A percentile compares a stretch with the other conserved stretches of the same genome.
These are phyloP conservation scores for Tolypocladium guangdongense DNA, from an alignment of 2,329 filamentous ascomycete species.

Conservation along the genomic window DNA sequence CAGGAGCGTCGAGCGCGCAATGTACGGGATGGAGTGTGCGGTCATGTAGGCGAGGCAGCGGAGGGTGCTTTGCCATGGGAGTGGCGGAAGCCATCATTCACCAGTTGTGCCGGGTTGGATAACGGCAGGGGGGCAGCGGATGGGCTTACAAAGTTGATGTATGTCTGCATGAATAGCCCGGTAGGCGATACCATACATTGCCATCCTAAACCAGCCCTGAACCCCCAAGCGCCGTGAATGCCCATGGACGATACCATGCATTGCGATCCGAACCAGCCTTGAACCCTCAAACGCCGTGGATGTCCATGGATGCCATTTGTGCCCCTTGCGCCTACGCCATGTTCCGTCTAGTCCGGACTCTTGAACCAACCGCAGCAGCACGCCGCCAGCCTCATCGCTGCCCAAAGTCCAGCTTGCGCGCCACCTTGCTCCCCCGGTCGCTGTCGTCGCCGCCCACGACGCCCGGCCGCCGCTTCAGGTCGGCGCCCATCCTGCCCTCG, in stretches of 20 bases:
- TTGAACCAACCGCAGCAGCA: not conserved
- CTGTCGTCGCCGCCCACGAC: constrained; percentile 58
- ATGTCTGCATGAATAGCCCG: not conserved
- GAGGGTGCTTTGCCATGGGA: not conserved
- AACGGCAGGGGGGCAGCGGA: not conserved
- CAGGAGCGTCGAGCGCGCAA: constrained; percentile 81
- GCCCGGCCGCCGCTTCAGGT: constrained; percentile 63
- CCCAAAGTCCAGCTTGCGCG: constrained; percentile 73
- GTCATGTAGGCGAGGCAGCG: constrained; percentile 53
- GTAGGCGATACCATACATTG: not conserved
- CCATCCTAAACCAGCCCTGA: no score
- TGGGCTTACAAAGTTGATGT: not conserved
- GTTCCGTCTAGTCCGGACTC: no score
- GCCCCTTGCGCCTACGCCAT: not conserved
- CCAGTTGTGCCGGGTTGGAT: not conserved
- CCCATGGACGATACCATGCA: no score
- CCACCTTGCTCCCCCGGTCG: constrained; percentile 61
- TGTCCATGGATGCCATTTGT: not conserved
- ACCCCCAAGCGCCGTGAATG: not conserved
- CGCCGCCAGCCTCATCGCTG: constrained; percentile 16
- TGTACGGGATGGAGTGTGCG: constrained; percentile 88
- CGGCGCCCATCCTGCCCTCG: constrained; percentile 66
- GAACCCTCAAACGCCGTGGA: not conserved
- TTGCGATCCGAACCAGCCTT: no score
- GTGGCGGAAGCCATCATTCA: not conserved